These are phyloP conservation scores for Citrullus amarus DNA, from an alignment of 306 rosid species.

Conservation along the genomic window DNA sequence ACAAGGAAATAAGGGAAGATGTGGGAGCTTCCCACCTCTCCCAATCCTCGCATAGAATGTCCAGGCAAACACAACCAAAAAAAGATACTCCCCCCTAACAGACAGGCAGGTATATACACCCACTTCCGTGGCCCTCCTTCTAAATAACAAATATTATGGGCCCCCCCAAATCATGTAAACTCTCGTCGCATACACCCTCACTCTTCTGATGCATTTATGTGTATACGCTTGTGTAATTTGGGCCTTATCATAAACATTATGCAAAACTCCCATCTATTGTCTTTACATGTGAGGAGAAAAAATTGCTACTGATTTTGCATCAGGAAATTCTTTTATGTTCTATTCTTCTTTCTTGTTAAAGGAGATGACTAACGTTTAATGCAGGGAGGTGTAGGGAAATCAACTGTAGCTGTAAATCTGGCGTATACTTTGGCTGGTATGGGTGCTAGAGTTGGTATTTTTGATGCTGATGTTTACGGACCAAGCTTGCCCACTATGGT, in stretches of 20 bases:
- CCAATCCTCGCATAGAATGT: not conserved
- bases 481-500: constrained; percentile 99
- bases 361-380: constrained; percentile 5
- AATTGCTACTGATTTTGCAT: not conserved
- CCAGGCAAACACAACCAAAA: not conserved
- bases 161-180: not conserved
- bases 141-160: not conserved
- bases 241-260: not conserved
- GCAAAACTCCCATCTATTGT: not conserved
- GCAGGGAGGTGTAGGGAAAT: constrained; percentile 98
- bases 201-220: not conserved
- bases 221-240: not conserved
- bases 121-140: not conserved
- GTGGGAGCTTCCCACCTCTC: not conserved
- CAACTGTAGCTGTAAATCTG: constrained; percentile 87
- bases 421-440: constrained; percentile 94
- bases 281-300: not conserved
- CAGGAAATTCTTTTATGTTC: not conserved
- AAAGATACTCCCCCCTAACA: not conserved
- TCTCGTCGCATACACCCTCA: not conserved
- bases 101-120: not conserved
- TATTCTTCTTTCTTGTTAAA: not conserved
- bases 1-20: not conserved
- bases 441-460: constrained; percentile 99
- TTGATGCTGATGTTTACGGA: constrained; percentile 97